Percentiles rank a stretch among this genome's conserved stretches.
Conservation (phyloP, 2,329 filamentous ascomycete genomes). For the Sordariomycetes sp. region DNA sequence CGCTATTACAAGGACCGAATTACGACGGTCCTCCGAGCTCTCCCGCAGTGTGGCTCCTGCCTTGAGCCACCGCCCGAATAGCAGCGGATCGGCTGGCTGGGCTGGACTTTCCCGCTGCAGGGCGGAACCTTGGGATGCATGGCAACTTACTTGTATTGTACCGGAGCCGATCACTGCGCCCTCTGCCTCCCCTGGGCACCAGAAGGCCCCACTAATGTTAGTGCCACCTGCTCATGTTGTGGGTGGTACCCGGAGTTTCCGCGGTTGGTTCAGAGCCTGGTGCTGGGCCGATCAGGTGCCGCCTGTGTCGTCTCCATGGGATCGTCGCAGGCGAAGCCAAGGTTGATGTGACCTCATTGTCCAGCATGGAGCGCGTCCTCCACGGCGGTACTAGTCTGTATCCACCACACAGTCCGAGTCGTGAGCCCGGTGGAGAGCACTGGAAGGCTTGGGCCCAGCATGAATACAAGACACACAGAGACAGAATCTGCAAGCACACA, state of each 20-base stretch:
- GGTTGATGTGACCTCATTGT: neutral
- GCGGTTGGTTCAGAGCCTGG: neutral
- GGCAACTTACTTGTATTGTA: too few species aligned
- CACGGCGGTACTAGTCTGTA: too few species aligned
- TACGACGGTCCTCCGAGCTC: too few species aligned
- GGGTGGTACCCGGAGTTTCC: neutral
- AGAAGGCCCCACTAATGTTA: neutral
- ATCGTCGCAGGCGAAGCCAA: neutral
- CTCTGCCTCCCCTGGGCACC: neutral
- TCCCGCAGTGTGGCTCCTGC: too few species aligned
- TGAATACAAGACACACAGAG: neutral
- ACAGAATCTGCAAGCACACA: neutral
- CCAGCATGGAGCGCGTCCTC: neutral
- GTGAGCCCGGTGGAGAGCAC: too few species aligned
- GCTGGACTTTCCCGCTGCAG: too few species aligned
- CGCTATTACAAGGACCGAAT: too few species aligned
- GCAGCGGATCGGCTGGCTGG: too few species aligned
- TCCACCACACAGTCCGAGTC: too few species aligned
- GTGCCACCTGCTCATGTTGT: neutral
- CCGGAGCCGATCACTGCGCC: too few species aligned
- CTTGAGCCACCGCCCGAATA: too few species aligned
- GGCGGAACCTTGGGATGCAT: too few species aligned
- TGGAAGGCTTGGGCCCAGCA: neutral
- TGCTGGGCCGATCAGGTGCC: neutral
- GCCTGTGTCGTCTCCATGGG: neutral